Evolutionary conservation across 164 flowering plant species (phyloP), one percentile per base, ranked within the genome.

Genomic region (Chimonanthus salicifolius): DNA sequence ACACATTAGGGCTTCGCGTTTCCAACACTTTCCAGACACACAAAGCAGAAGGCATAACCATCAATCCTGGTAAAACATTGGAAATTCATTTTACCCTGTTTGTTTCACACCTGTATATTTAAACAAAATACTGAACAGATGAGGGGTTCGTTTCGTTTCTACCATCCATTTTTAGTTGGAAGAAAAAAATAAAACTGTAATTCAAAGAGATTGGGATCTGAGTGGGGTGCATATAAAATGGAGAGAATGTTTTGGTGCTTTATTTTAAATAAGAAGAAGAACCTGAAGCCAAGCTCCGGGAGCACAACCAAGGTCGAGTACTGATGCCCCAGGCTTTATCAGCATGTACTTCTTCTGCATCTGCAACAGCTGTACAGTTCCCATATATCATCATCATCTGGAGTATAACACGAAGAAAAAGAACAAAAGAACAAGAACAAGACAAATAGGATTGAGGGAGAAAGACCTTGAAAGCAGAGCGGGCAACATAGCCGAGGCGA

Each of bases 261-360:
- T 3, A n/a, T 58, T 58, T 58, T 58, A 3, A n/a, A 58, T 13
- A 3, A 70, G 5, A 20, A 45, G 68, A 33, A 71, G 50, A 58
- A 94, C 98, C 93, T 92, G 99, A 81, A 95, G 99, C 99, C 99
- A 95, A 74, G 99, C 97, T 76, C 99, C 99, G 76, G 98, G 99
- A 70, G 99, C 98, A 80, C 98, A 95, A 44, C 98, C 99, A 50
- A 95, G 98, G 77, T 95, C 99, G 13, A 95, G 97, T 77, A 95
- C 97, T n/a, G 98, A 87, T 33, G 90, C 88, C 7, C 98, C 98
- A 0, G 96, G 89, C 54, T 72, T 84, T 69, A 95, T 93, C 69
- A 95, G 78, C 74, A 86, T 92, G 84, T 85, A 80, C 62, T 92
- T 85, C 75, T 92, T 84, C 82, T 94, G 98, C 82, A 94, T 87